Evolutionary conservation across 2,329 filamentous ascomycete species (phyloP), one percentile per base, ranked within the genome.

Genomic region (Phialocephala sp.): DNA sequence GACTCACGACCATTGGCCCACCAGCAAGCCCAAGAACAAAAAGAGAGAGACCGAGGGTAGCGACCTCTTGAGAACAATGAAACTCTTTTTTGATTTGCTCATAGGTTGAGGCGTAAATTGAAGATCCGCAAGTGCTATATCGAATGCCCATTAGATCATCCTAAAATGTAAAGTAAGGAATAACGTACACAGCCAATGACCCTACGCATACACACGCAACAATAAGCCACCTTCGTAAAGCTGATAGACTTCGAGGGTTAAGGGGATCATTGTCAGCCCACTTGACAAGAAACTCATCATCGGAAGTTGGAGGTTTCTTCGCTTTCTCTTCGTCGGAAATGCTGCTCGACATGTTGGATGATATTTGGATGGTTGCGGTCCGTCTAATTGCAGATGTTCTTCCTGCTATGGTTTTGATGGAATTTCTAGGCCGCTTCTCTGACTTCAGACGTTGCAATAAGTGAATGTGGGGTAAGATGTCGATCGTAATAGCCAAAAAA

Each of bases 91-190:
- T 65, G 27, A 79, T 43, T 36, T 60, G 56, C 2, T 27, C 76
- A 77, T 97, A 97, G 0, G 91, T 93, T 15, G 87, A 86, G 0
- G 92, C 93, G 77, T 97, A 96, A 71, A 95, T 87, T 22, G 92
- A 94, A 56, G 90, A 93, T 1, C 90, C 87, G 74, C 89, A 92
- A 5, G 93, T 96, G 60, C 90, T 93, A 72, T 93, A 72, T 60
- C n/a, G 8, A 12, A 43, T 37, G n/a, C 12, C 41, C 2, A 54
- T 52, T 41, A 54, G 59, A 52, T 20, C 20, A 11, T 54, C 22
- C 18, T 4, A 24, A 35, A 36, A 5, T 52, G 22, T 41, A 18
- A 32, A 35, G 12, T 43, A 43, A 52, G 43, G 45, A 20, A 15
- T 43, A 50, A 87, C 90, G 83, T 84, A 93, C 90, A 97, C 92